Conservation (phyloP, 1,284 basidiomycete species). For the Phellinidium pouzarii region DNA sequence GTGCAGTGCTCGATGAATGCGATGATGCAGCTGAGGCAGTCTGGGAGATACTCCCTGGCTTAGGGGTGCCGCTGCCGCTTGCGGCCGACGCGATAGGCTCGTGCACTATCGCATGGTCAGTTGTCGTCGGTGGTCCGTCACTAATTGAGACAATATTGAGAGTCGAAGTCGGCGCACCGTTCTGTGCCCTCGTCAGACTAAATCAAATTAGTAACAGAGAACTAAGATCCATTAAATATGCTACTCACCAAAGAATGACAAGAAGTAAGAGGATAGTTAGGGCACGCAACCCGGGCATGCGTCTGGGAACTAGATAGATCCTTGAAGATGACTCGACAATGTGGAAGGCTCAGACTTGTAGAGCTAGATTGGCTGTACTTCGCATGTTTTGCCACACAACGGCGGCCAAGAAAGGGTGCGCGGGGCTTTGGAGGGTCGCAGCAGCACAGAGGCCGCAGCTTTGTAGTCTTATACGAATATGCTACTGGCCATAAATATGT, state of each 20-base stretch:
- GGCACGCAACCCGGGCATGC: neutral
- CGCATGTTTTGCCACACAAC: neutral
- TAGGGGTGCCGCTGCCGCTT: neutral
- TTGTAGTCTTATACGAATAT: neutral
- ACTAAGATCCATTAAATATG: neutral
- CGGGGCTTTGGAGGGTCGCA: neutral
- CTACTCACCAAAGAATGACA: neutral
- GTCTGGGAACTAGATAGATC: neutral
- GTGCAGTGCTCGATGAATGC: neutral
- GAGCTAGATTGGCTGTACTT: neutral
- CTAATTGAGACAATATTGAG: neutral
- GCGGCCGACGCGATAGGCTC: neutral
- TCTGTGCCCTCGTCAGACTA: neutral
- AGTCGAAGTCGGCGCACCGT: neutral
- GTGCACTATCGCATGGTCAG: neutral
- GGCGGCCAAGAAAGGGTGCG: neutral
- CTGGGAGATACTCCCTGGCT: neutral
- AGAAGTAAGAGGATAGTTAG: neutral
- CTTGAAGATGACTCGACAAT: neutral
- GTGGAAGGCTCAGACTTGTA: neutral
- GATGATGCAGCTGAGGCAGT: neutral
- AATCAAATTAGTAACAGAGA: neutral
- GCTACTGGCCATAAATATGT: neutral
- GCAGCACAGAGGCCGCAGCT: neutral
- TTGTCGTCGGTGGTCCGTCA: neutral